Conservation (phyloP, 2,329 filamentous ascomycete genomes). For the Aspergillus texensis region DNA sequence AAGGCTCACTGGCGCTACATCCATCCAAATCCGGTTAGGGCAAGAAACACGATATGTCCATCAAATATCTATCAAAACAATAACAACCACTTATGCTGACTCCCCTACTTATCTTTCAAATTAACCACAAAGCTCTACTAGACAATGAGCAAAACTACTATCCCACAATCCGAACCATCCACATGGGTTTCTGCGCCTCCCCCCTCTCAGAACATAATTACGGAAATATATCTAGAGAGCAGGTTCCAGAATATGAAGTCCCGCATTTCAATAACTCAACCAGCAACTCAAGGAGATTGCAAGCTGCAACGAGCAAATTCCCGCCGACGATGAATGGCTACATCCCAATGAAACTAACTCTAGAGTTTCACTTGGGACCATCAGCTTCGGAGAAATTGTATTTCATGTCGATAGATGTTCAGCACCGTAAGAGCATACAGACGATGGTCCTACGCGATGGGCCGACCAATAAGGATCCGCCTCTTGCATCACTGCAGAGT, state of each 20-base stretch:
- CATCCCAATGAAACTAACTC: not conserved
- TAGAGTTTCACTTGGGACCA: not conserved
- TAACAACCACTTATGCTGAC: not conserved
- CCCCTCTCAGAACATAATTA: not conserved
- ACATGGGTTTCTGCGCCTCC: not conserved
- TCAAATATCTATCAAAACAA: not conserved
- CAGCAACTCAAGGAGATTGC: not conserved
- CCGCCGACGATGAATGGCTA: slow-evolving; percentile 4
- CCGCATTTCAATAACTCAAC: not conserved
- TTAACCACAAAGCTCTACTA: not conserved
- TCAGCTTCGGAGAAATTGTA: not conserved
- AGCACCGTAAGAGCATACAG: not conserved
- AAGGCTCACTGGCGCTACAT: not conserved
- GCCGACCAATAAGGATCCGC: not conserved
- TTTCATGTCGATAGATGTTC: not conserved
- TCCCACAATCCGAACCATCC: too few relatives aligned
- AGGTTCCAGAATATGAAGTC: not conserved
- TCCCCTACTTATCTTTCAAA: not conserved
- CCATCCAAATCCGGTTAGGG: not conserved
- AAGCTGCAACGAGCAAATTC: not conserved
- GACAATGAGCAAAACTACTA: not conserved
- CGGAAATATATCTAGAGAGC: not conserved
- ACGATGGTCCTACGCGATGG: slow-evolving; percentile 1
- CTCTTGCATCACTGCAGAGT: slow-evolving; percentile 1
- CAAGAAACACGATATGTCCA: not conserved